These are phyloP conservation scores for Atkinsonella hypoxylon DNA, from an alignment of 2,329 filamentous ascomycete genomes.

Conservation along the genomic window DNA sequence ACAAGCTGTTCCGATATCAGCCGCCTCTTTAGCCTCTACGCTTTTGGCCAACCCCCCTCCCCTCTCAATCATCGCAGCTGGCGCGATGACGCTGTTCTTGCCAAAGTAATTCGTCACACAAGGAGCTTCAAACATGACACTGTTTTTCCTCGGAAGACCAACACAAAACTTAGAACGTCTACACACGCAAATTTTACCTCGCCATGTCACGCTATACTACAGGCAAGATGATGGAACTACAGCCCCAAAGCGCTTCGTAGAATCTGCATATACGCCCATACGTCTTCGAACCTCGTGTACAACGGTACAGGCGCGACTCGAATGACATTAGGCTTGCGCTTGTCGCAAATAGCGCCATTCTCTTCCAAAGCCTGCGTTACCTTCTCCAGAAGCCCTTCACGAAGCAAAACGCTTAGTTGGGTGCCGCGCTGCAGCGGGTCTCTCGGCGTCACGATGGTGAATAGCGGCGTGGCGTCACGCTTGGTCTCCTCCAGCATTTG, in stretches of 20 bases:
- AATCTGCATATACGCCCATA: constrained; percentile 38
- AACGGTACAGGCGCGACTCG: constrained; percentile 72
- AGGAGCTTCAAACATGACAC: no score
- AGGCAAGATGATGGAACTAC: constrained; percentile 3
- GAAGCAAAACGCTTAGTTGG: constrained; percentile 64
- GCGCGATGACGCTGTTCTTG: not conserved
- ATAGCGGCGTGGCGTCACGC: constrained; percentile 25
- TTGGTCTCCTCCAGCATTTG: constrained; percentile 24
- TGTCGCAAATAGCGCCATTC: constrained; percentile 65
- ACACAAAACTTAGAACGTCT: no score
- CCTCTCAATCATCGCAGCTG: not conserved
- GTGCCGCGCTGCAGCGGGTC: constrained; percentile 59
- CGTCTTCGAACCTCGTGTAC: constrained; percentile 71
- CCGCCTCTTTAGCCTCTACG: not conserved
- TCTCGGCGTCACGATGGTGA: constrained; percentile 56
- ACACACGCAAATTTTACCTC: not conserved
- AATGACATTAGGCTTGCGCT: constrained; percentile 76
- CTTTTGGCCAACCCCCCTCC: not conserved
- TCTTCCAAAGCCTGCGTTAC: constrained; percentile 53
- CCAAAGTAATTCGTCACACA: not conserved
- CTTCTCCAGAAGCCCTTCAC: constrained; percentile 55
- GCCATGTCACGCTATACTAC: not conserved
- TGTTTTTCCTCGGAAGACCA: no score
- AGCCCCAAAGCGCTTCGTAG: constrained; percentile 22
- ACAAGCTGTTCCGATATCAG: constrained; percentile 1